Percentiles rank a stretch among this genome's conserved stretches.
These are phyloP conservation scores for Aspergillus arachidicola DNA, from an alignment of 2,329 filamentous ascomycete genomes.

Conservation along the genomic window DNA sequence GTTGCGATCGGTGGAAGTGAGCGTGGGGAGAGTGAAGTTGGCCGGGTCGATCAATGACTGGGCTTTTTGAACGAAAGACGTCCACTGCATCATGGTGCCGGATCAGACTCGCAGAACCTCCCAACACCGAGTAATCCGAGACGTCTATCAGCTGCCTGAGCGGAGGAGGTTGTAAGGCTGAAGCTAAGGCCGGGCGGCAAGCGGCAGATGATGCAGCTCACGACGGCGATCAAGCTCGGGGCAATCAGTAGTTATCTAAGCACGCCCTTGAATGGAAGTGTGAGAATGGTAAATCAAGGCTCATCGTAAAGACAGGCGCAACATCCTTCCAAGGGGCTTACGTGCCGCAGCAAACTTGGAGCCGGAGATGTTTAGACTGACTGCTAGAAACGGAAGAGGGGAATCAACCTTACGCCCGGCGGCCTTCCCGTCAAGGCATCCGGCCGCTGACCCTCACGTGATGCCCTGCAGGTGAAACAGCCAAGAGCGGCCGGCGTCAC, in stretches of 20 bases:
- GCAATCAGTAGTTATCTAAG: slow-evolving; percentile 21
- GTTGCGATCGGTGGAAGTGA: slow-evolving; percentile 73
- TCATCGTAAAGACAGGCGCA: slow-evolving; percentile 33
- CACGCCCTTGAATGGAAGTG: slow-evolving; percentile 24
- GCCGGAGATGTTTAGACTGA: background rate
- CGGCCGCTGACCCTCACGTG: background rate
- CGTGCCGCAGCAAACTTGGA: background rate
- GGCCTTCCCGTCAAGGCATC: background rate
- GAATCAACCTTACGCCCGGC: background rate
- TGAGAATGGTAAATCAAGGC: slow-evolving; percentile 13
- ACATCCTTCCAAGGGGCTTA: slow-evolving; percentile 19
- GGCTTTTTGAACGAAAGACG: slow-evolving; percentile 90
- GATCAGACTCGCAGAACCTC: background rate
- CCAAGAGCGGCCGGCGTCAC: background rate
- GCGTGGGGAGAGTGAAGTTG: slow-evolving; percentile 72
- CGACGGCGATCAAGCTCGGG: slow-evolving; percentile 14
- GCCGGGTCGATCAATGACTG: slow-evolving; percentile 93
- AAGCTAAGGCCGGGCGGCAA: slow-evolving; percentile 1
- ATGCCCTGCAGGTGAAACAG: background rate
- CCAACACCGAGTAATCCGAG: background rate
- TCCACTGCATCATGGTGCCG: slow-evolving; percentile 62
- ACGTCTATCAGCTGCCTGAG: background rate
- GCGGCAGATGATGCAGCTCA: background rate
- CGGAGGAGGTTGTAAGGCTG: slow-evolving; percentile 9
- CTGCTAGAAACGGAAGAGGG: background rate